Base-by-base conservation (phyloP, 805 yeast genomes). In the Ogataea thermomethanolica region DNA sequence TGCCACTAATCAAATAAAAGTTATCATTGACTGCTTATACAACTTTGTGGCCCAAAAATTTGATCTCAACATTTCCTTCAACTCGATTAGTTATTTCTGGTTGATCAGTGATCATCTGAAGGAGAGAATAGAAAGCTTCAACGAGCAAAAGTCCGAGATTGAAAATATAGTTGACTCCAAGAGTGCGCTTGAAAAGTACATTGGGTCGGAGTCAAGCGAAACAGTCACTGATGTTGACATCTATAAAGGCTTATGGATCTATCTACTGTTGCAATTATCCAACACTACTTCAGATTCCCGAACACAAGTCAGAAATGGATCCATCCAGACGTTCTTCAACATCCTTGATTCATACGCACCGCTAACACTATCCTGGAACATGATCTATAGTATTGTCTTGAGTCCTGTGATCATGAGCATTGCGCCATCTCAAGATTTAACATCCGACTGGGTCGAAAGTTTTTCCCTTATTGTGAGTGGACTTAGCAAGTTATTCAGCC, bases 41-140 rank as follows among this genome's bases (percentile, higher is more conserved):
- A 74, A 78, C 46, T 91, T 87, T 61, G 81, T 87, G 25, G 63
- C 71, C 2, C 98, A 93, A 54, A 64, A 61, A 1, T 69, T 67
- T 46, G 96, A 91, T 49, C 61, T 91, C 49, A 91, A 91, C 58
- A 85, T 88, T 14, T 86, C 97, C 0, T 89, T 91, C 57, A 86
- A 95, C 35, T 81, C 96, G 0, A 84, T 89, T 7, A 86, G 96
- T 50, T 84, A 89, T 50, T 90, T 89, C 55, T 91, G 98, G 98
- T 61, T 84, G 11, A 78, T 93, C 3, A 85, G 96, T 51, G 98
- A 93, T 53, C 79, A 80, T 43, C 62, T 81, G 29, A 70, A 79
- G 38, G 64, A 62, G 4, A 61, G 54, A 27, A 43, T 58, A 4
- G 63, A 59, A 7, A n/a, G 39, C 3, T 7, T 11, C 2, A 33